phyloP scores from a whole-genome alignment of 805 yeast species.

The Wickerhamomyces ciferrii region DNA sequence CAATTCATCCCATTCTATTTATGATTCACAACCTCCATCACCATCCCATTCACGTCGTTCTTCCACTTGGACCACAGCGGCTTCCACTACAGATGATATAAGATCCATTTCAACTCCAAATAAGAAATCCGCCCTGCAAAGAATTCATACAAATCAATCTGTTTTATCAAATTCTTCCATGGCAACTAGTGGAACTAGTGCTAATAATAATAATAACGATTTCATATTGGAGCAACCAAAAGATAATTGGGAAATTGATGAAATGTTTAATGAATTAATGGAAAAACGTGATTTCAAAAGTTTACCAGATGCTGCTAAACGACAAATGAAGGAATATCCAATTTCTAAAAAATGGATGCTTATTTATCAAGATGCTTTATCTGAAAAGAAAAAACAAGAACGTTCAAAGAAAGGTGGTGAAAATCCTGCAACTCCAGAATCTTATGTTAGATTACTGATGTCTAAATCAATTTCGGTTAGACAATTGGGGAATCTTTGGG shows the following conservation, averaged over 20 bases:
- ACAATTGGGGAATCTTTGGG: constrained; percentile 82
- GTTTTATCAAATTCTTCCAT: constrained; percentile 8
- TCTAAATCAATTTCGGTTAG: constrained; percentile 61
- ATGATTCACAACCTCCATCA: constrained; percentile 18
- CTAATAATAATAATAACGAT: too few relatives aligned
- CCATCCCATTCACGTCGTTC: constrained; percentile 23
- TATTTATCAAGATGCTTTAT: constrained; percentile 77
- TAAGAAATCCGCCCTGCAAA: constrained; percentile 15
- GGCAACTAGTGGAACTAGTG: neutral
- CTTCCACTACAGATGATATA: constrained; percentile 5
- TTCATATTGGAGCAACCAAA: constrained; percentile 57
- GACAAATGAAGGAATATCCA: constrained; percentile 70
- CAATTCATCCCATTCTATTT: constrained; percentile 12
- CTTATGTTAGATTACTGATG: constrained; percentile 69
- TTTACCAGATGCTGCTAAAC: constrained; percentile 67
- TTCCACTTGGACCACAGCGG: constrained; percentile 16
- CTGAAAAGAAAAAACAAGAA: constrained; percentile 60
- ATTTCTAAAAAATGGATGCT: constrained; percentile 87
- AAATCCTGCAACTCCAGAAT: constrained; percentile 48
- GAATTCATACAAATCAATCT: constrained; percentile 19
- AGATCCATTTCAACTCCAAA: constrained; percentile 11
- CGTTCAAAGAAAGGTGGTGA: constrained; percentile 26
- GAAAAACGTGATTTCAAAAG: constrained; percentile 71
- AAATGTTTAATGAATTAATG: constrained; percentile 76
- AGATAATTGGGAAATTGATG: constrained; percentile 61